Evolutionary conservation across 176 grass and related monocot genomes (phyloP), one percentile per base, ranked within the genome.

Genomic region (Paspalum vaginatum): DNA sequence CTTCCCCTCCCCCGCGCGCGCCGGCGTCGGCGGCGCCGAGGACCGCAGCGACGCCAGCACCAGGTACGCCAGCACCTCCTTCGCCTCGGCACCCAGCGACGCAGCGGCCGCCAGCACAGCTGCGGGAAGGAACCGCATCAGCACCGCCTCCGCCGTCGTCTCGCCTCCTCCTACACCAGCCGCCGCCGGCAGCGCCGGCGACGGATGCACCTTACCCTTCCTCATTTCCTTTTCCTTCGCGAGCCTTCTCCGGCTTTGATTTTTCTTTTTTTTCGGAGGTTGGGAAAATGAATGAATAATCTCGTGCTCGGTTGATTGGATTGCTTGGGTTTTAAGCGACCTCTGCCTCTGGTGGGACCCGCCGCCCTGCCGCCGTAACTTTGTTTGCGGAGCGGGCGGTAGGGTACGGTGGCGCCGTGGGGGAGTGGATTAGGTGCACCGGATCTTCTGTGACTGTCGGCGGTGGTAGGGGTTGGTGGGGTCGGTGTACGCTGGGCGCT

Each of bases 181-280:
- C 17, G 85, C 18, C 40, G 37, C 1, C 6, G 79, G 5, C 21
- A 42, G 21, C 75, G 72, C 2, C 56, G 88, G 93, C 54, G 90
- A 97, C 3, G 93, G 93, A 54, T 93, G 86, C 65, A 97, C 90
- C 81, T 95, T 95, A 12, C 87, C 89, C 62, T 89, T 97, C 16
- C 90, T 85, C 85, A 86, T 94, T 55, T 37, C 79, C 32, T 32
- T 65, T 2, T 45, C 44, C 57, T 72, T 79, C 64, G 43, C 63
- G 63, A 81, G 11, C 4, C 39, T 85, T 75, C 38, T 78, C 65
- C 41, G 11, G 8, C 21, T 67, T n/a, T 42, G 32, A 8, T 44
- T 50, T 2, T 10, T 4, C 10, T 0, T 18, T 51, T 20, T 1
- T 60, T 20, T 5, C 5, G 10, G 14, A 11, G 24, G 4, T 20